These are phyloP conservation scores for Lasiosphaeriaceae sp. DNA, from an alignment of 495 filamentous ascomycete genomes.

Conservation along the genomic window DNA sequence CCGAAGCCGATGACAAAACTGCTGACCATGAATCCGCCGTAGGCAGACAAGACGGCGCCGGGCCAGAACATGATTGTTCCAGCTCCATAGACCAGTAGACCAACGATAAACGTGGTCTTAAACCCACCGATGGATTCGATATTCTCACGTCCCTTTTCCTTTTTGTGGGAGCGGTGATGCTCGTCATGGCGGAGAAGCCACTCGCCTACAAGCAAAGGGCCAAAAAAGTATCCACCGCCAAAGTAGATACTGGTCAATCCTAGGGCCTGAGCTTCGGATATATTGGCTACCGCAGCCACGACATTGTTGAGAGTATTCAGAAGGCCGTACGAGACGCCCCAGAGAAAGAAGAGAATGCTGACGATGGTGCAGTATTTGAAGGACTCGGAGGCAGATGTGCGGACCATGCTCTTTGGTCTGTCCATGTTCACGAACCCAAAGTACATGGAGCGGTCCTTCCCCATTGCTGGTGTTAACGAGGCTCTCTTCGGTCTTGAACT, in stretches of 20 bases:
- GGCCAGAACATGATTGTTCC: conserved; percentile 62
- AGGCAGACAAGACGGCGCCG: conserved; percentile 59
- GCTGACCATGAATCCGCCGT: conserved; percentile 65
- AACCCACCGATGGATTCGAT: conserved; percentile 43
- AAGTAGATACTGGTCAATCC: conserved; percentile 39
- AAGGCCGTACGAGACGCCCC: conserved; percentile 85
- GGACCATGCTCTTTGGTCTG: conserved; percentile 72
- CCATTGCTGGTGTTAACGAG: not conserved
- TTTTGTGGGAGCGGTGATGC: conserved; percentile 31
- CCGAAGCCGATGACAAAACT: conserved; percentile 70
- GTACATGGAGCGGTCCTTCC: conserved; percentile 32
- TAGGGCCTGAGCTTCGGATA: conserved; percentile 31
- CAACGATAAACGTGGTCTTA: conserved; percentile 63
- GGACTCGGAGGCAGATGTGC: conserved; percentile 41
- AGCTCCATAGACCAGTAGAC: conserved; percentile 60
- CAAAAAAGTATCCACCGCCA: conserved; percentile 58
- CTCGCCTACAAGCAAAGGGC: conserved; percentile 61
- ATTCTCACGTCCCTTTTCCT: not conserved
- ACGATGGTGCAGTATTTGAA: conserved; percentile 56
- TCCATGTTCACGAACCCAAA: conserved; percentile 86
- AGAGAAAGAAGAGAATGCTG: conserved; percentile 79
- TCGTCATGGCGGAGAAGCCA: conserved; percentile 60
- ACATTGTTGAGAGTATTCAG: conserved; percentile 59
- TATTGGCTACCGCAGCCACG: conserved; percentile 41
- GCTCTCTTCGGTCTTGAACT: not conserved